Evolutionary conservation across 2,329 filamentous ascomycete genomes (phyloP), one percentile per base, ranked within the genome.

Genomic region (Dothiorella sarmentorum): DNA sequence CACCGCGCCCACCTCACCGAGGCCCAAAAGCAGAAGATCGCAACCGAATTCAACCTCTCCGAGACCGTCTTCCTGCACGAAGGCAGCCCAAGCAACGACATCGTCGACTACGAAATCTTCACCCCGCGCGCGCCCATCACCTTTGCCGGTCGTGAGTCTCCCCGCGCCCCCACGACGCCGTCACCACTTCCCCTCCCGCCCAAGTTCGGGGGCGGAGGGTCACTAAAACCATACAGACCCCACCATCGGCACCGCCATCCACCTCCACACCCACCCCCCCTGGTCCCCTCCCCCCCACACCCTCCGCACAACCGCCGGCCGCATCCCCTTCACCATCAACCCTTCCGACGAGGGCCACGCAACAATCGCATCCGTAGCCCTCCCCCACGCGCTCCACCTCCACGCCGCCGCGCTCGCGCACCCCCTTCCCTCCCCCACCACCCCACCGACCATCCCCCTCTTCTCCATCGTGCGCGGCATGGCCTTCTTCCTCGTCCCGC

Each of bases 381-480:
- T 92, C 62, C 87, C 88, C 29, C 86, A 90, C 68, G 77, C 87
- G 61, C 78, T 87, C 63, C 86, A 83, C 65, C 66, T 85, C 56
- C 88, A 91, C 71, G 3, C 64, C 63, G 18, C 61, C 18, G 26
- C 18, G 9, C 49, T 13, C 64, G 78, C 42, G 64, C 65, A 40
- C 33, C 60, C 15, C 26, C 6, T 22, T n/a, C 35, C 27, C 51
- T 56, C 5, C 42, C 63, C 38, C 56, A 44, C 3, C 56, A n/a
- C 31, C 63, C 4, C 47, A 63, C 29, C 59, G 56, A 62, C 55
- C 67, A 63, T 70, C 61, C 29, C 64, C 71, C 63, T 77, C 15
- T 73, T 78, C n/a, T 76, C 73, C 47, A 76, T 91, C 47, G 87
- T 91, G 31, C 83, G 83, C 42, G 89, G 88, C 51, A 88, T 92